A percentile compares a stretch with the other conserved stretches of the same genome.
These are phyloP conservation scores for Nitzschia palea DNA, from an alignment of 108 stramenopile genomes.

Conservation along the genomic window DNA sequence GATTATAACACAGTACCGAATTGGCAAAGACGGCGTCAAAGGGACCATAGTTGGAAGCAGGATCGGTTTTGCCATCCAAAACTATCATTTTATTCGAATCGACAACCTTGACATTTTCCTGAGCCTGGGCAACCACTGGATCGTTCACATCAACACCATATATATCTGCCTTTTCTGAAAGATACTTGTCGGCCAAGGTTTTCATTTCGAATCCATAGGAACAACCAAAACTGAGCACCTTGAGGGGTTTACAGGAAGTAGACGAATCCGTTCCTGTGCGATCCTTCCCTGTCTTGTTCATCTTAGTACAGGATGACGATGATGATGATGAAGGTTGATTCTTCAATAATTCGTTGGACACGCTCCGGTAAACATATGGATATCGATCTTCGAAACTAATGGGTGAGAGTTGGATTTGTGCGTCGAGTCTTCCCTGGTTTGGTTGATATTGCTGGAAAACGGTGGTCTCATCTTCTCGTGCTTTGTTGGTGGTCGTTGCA, in stretches of 20 bases:
- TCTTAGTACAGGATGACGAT: neutral
- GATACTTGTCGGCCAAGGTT: neutral
- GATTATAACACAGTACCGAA: conserved; percentile 3
- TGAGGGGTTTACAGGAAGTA: neutral
- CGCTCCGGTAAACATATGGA: neutral
- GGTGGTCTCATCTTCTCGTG: neutral
- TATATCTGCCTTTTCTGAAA: neutral
- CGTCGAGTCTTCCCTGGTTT: neutral
- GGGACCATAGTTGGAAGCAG: neutral
- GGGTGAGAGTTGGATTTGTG: conserved; percentile 1
- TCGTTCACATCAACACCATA: neutral
- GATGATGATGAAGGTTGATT: neutral
- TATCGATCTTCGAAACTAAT: neutral
- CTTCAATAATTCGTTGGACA: neutral
- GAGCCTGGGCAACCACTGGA: neutral
- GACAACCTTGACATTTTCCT: neutral
- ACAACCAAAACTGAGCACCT: neutral
- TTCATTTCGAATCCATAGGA: conserved; percentile 3
- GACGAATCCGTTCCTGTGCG: too few relatives aligned
- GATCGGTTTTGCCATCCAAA: neutral
- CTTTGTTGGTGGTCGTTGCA: too few relatives aligned
- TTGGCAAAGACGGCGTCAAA: conserved; percentile 14
- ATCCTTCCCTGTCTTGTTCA: neutral
- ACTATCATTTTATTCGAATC: neutral
- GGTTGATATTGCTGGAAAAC: neutral